Percentiles rank a stretch among this genome's conserved stretches.
Conservation (phyloP, 169 alveolate genomes). For the Eimeria praecox region DNA sequence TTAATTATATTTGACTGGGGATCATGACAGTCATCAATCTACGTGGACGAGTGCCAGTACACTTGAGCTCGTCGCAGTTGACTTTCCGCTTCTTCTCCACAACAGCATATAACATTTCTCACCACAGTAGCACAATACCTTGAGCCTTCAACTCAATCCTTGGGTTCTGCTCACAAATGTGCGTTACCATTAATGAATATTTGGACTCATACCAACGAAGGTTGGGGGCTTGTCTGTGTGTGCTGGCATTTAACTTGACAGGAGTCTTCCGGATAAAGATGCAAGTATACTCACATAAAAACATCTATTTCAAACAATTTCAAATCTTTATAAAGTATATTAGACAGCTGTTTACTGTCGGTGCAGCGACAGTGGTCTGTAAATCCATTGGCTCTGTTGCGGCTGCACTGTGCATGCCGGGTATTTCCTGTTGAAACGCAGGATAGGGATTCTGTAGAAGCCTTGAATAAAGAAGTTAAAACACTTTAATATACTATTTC, state of each 20-base stretch:
- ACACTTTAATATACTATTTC: not conserved
- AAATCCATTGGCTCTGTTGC: constrained; percentile 51
- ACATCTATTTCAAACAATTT: not conserved
- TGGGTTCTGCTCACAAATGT: not conserved
- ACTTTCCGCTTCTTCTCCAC: not conserved
- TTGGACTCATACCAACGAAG: not conserved
- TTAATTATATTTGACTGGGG: not conserved
- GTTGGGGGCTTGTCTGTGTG: constrained; percentile 36
- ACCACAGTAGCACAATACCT: not conserved
- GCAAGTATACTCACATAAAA: not conserved
- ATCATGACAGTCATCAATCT: not conserved
- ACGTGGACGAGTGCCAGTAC: not conserved
- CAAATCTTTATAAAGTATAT: not conserved
- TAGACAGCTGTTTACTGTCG: not conserved
- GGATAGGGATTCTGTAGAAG: not conserved
- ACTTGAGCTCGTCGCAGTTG: not conserved
- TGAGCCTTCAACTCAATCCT: not conserved
- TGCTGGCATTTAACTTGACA: not conserved
- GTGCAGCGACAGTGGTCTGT: not conserved
- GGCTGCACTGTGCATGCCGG: constrained; percentile 27
- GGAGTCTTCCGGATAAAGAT: not conserved
- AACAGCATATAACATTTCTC: not conserved
- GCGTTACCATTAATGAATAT: not conserved
- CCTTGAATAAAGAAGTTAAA: not conserved
- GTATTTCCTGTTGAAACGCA: not conserved